phyloP scores from a whole-genome alignment of 257 asterid species.

The Solanum commersonii region DNA sequence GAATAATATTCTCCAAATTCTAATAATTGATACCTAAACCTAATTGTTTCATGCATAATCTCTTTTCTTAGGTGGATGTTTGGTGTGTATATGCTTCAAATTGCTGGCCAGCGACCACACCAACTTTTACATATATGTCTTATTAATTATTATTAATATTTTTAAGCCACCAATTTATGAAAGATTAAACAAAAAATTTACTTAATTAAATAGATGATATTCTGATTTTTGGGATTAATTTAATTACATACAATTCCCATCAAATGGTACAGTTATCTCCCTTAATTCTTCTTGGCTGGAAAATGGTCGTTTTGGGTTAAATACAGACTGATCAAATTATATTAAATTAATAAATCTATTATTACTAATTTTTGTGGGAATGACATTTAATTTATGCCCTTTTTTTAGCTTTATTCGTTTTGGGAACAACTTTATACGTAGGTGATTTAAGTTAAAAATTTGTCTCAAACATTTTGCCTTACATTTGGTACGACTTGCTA shows the following conservation, averaged over 20 bases:
- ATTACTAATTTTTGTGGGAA: background rate
- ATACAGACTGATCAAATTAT: background rate
- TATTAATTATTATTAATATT: background rate
- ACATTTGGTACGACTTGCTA: too few species aligned
- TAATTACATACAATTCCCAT: background rate
- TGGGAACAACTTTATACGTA: background rate
- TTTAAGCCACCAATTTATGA: background rate
- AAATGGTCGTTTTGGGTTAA: background rate
- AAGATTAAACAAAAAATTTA: background rate
- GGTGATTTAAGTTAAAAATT: background rate
- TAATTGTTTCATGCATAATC: conserved; percentile 5
- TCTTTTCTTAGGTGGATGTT: conserved; percentile 12
- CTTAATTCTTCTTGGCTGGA: background rate
- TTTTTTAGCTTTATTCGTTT: too few species aligned
- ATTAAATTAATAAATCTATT: background rate
- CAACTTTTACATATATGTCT: background rate
- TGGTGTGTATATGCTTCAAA: conserved; percentile 3
- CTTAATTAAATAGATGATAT: background rate
- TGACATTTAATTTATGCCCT: too few species aligned
- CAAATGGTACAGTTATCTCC: background rate
- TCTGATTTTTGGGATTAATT: background rate
- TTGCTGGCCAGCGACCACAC: conserved; percentile 27
- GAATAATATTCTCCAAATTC: conserved; percentile 5
- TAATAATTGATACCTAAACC: conserved; percentile 28
- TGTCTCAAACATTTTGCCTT: too few species aligned